Percentiles rank a stretch among this genome's conserved stretches.
Conservation (phyloP, 495 filamentous ascomycete genomes). For the Corynascus novoguineensis region DNA sequence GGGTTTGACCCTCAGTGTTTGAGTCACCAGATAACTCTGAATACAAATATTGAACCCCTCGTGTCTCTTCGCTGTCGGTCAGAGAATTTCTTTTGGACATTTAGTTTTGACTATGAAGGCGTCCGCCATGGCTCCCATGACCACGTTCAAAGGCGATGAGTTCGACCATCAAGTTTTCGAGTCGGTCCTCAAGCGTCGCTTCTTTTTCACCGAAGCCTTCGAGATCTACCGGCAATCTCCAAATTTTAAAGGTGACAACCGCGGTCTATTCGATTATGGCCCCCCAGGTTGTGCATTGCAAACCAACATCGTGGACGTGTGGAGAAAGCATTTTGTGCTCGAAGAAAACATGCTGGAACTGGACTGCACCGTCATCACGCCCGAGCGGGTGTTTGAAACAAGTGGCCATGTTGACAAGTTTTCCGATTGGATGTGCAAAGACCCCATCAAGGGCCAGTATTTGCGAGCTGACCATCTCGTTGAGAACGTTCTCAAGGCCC, state of each 20-base stretch:
- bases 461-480: slow-evolving; percentile 49
- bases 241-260: slow-evolving; percentile 59
- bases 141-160: slow-evolving; percentile 38
- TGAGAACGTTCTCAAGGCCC: slow-evolving; percentile 42
- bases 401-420: slow-evolving; percentile 92
- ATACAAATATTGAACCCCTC: too few relatives aligned
- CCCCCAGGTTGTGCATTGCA: slow-evolving; percentile 66
- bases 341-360: slow-evolving; percentile 81
- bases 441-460: slow-evolving; percentile 43
- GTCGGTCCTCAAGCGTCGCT: slow-evolving; percentile 36
- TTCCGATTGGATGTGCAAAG: slow-evolving; percentile 67
- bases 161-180: slow-evolving; percentile 43
- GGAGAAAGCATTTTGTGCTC: slow-evolving; percentile 80
- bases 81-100: too few relatives aligned
- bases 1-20: too few relatives aligned
- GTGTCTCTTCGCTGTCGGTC: too few relatives aligned
- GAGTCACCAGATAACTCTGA: too few relatives aligned
- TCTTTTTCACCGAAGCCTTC: slow-evolving; percentile 46
- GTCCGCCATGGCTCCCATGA: slow-evolving; percentile 16
- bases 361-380: slow-evolving; percentile 63
- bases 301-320: slow-evolving; percentile 73
- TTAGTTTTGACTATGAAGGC: too few relatives aligned
- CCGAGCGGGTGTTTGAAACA: slow-evolving; percentile 81
- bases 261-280: slow-evolving; percentile 72
- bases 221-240: slow-evolving; percentile 62